phyloP scores from a whole-genome alignment of 495 filamentous ascomycete species.

The Lasiosphaeria hispida region DNA sequence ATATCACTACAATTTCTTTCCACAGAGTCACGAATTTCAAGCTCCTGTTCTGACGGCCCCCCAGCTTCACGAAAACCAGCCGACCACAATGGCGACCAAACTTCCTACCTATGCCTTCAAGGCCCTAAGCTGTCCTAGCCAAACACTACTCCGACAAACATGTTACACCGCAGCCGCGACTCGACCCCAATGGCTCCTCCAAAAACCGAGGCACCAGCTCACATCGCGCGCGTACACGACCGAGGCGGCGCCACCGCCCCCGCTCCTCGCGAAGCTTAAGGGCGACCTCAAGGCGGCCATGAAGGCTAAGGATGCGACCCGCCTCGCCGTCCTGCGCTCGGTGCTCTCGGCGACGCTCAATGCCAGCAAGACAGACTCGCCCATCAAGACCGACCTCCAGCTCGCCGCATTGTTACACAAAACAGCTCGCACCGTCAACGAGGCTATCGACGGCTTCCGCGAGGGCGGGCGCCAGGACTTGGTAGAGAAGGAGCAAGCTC shows the following conservation, averaged over 20 bases:
- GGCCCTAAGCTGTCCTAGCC: background rate
- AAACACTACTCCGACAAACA: background rate
- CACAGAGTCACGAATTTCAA: background rate
- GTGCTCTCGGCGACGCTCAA: slow-evolving; percentile 54
- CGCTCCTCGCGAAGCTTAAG: slow-evolving; percentile 46
- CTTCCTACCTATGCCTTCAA: background rate
- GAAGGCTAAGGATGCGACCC: slow-evolving; percentile 54
- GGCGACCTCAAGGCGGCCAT: slow-evolving; percentile 60
- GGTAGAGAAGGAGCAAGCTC: slow-evolving; percentile 51
- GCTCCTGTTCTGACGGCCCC: background rate
- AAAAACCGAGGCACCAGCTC: slow-evolving; percentile 6
- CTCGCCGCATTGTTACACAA: slow-evolving; percentile 54
- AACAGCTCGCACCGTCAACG: slow-evolving; percentile 35
- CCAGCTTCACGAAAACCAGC: background rate
- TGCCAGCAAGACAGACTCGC: slow-evolving; percentile 54
- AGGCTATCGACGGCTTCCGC: slow-evolving; percentile 48
- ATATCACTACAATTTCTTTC: too few species aligned
- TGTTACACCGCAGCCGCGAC: background rate
- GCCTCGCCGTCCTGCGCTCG: slow-evolving; percentile 54
- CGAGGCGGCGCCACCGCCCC: slow-evolving; percentile 36
- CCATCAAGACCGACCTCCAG: slow-evolving; percentile 55
- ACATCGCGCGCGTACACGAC: slow-evolving; percentile 32
- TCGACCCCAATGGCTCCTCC: slow-evolving; percentile 9
- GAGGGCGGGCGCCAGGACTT: slow-evolving; percentile 53
- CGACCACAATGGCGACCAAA: background rate